Percentiles rank a stretch among this genome's conserved stretches.
phyloP scores from a whole-genome alignment of 495 filamentous ascomycete genomes.

The Talaromyces trachyspermus region DNA sequence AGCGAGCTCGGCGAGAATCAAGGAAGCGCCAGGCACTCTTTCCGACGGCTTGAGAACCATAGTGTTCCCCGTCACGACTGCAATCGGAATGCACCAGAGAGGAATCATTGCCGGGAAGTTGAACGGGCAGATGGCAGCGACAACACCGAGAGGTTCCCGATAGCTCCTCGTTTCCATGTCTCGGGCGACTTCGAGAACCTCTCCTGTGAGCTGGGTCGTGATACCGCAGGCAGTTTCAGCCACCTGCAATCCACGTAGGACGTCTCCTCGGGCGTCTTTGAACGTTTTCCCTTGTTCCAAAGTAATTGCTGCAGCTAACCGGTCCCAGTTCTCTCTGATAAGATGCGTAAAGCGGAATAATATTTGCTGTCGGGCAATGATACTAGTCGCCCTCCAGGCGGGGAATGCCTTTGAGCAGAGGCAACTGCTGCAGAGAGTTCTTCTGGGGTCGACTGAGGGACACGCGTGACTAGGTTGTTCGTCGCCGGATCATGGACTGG shows the following conservation, averaged over 20 bases:
- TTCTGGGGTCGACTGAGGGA: slow-evolving; percentile 86
- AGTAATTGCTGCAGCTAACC: slow-evolving; percentile 92
- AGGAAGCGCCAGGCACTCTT: slow-evolving; percentile 28
- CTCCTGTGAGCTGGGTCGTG: slow-evolving; percentile 89
- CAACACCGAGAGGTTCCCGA: slow-evolving; percentile 85
- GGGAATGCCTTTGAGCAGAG: slow-evolving; percentile 86
- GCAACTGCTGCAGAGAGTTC: slow-evolving; percentile 84
- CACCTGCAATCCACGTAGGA: slow-evolving; percentile 90
- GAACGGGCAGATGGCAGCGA: slow-evolving; percentile 97
- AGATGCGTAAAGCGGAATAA: slow-evolving; percentile 93
- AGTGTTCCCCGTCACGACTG: slow-evolving; percentile 45
- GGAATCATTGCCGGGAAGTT: slow-evolving; percentile 99
- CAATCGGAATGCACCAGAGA: slow-evolving; percentile 91
- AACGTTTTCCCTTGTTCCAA: slow-evolving; percentile 99
- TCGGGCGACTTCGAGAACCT: slow-evolving; percentile 93
- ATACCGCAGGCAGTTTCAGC: slow-evolving; percentile 94
- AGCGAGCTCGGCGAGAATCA: slow-evolving; percentile 18
- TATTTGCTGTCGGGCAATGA: slow-evolving; percentile 84
- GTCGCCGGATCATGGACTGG: slow-evolving; percentile 93
- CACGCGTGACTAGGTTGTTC: slow-evolving; percentile 96
- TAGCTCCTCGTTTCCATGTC: slow-evolving; percentile 98
- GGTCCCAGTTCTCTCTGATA: slow-evolving; percentile 93
- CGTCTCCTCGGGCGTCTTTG: slow-evolving; percentile 90
- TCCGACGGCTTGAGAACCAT: slow-evolving; percentile 50
- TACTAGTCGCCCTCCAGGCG: slow-evolving; percentile 75